These are phyloP conservation scores for Cryptococcus wingfieldii DNA, from an alignment of 1,284 basidiomycete genomes.

Conservation along the genomic window DNA sequence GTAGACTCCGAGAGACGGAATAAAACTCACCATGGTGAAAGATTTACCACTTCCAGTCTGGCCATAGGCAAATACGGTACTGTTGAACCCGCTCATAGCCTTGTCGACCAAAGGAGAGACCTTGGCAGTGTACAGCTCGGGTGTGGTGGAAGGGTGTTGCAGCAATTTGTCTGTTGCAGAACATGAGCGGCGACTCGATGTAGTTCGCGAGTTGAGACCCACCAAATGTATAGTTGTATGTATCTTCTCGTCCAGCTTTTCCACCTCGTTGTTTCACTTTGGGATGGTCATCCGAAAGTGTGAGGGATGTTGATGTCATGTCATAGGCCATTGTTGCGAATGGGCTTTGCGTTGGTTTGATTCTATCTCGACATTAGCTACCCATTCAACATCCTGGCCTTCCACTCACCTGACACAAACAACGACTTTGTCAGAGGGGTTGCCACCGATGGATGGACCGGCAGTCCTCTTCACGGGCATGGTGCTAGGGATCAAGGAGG, in stretches of 20 bases:
- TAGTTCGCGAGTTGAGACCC: conserved; percentile 6
- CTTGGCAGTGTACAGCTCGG: conserved; percentile 50
- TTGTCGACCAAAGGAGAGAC: conserved; percentile 53
- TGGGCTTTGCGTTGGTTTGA: conserved; percentile 40
- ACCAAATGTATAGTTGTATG: conserved; percentile 48
- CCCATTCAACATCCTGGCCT: background rate
- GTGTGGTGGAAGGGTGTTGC: conserved; percentile 45
- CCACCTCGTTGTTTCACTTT: conserved; percentile 46
- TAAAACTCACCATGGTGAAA: conserved; percentile 45
- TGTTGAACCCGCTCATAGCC: conserved; percentile 57
- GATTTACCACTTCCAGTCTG: conserved; percentile 53
- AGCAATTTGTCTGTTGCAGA: conserved; percentile 43
- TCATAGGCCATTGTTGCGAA: conserved; percentile 41
- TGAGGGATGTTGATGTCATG: conserved; percentile 31
- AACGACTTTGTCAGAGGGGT: conserved; percentile 38
- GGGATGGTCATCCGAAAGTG: conserved; percentile 42
- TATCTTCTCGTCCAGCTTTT: conserved; percentile 44
- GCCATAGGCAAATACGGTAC: conserved; percentile 53
- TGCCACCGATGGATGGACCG: background rate
- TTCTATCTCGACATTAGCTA: conserved; percentile 15
- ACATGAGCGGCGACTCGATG: background rate
- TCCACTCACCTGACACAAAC: conserved; percentile 43
- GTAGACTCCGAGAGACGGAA: background rate
- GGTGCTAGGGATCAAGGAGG: conserved; percentile 5
- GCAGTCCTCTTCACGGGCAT: background rate